Evolutionary conservation across 2,329 filamentous ascomycete species (phyloP).

Genomic region (Talaromyces sp.): DNA sequence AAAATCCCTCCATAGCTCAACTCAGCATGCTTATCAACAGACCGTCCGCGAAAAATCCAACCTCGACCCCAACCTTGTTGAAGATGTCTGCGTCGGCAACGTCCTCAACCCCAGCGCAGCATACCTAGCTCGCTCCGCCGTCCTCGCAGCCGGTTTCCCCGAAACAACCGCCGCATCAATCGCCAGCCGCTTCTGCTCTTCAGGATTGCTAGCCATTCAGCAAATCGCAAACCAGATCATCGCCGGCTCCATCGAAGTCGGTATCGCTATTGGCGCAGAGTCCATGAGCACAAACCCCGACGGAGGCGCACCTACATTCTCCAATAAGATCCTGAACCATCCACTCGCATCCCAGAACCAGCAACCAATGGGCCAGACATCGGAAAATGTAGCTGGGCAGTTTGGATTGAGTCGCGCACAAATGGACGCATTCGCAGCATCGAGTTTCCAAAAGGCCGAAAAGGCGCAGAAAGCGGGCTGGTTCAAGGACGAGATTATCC

Average conservation of each 20-base stretch:
- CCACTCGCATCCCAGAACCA: constrained; percentile 83
- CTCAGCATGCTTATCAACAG: constrained; percentile 36
- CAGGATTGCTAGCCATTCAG: constrained; percentile 80
- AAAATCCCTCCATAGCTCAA: background rate
- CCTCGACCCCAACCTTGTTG: constrained; percentile 79
- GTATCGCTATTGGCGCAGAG: constrained; percentile 86
- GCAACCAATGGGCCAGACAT: constrained; percentile 87
- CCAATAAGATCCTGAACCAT: constrained; percentile 70
- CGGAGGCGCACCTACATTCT: constrained; percentile 76
- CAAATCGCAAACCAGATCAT: constrained; percentile 91
- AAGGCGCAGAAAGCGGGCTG: constrained; percentile 77
- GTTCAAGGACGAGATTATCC: constrained; percentile 82
- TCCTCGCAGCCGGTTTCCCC: constrained; percentile 81
- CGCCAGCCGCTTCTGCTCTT: constrained; percentile 87
- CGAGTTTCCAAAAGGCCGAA: constrained; percentile 79
- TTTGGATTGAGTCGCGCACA: constrained; percentile 63
- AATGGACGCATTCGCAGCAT: constrained; percentile 81
- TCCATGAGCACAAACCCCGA: constrained; percentile 89
- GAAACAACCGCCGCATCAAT: constrained; percentile 73
- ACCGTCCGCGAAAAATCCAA: constrained; percentile 75
- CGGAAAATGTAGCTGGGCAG: constrained; percentile 86
- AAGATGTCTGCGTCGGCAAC: constrained; percentile 84
- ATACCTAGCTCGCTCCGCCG: constrained; percentile 84
- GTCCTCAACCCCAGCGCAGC: constrained; percentile 85
- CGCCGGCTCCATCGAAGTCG: constrained; percentile 84